Base-by-base conservation (phyloP, 176 grass and related monocot species). In the Saccharum officinarum region DNA sequence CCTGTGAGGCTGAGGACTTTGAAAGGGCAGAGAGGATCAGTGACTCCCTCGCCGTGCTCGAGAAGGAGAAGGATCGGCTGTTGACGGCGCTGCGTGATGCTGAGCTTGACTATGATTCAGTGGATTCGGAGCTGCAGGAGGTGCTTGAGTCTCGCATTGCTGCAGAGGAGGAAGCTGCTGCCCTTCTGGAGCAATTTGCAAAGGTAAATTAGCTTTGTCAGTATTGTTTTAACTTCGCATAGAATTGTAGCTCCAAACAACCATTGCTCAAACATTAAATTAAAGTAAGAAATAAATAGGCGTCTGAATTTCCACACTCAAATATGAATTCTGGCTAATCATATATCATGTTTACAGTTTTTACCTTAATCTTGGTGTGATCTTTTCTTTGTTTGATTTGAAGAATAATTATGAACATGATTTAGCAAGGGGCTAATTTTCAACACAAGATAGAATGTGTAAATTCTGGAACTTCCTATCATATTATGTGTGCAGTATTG, bases 11-110 rank as follows among this genome's bases (percentile, higher is more conserved):
- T 0, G 97, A 99, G 73, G 93, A 94, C 68, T 96, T 99, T 25
- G 97, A 99, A 78, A 95, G 39, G 34, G 97, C 97, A 2, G 97
- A 99, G 88, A 89, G 61, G 75, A 92, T 99, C 81, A 96, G 93
- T 0, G 82, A 96, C 38, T 86, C 85, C 6, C 88, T 99, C 16
- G 92, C 82, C 0, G 78, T 81, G 1, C 40, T 91, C 22, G 97
- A 99, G 84, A 89, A 87, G 83, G 93, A 92, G 13, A 99, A 94
- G 49, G 85, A 84, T 74, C 49, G 38, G n/a, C 77, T 92, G 63
- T 82, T 92, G 81, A 67, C 63, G 6, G 86, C 64, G 14, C 84
- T 94, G 75, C 92, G 78, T 47, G 78, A 88, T 78, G 86, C 92
- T 11, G 92, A 96, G 87, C 70, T 89, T 3, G 82, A 88, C n/a